These are phyloP conservation scores for Setomelanomma holmii DNA, from an alignment of 2,329 filamentous ascomycete species.

Conservation along the genomic window DNA sequence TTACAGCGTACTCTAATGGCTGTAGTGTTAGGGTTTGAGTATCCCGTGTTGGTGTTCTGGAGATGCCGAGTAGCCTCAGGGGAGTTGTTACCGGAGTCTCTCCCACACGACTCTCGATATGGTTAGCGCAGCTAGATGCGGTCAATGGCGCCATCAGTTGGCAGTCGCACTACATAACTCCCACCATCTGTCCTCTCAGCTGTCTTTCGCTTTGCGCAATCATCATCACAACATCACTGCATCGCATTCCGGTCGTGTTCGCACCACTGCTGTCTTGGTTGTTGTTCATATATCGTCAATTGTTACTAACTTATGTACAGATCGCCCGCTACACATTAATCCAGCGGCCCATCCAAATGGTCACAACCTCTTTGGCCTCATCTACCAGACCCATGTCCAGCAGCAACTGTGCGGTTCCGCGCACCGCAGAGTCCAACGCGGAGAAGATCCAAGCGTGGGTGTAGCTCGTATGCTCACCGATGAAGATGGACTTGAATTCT, in stretches of 20 bases:
- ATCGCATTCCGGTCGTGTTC: too few species aligned
- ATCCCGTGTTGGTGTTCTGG: background rate
- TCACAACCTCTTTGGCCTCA: conserved; percentile 69
- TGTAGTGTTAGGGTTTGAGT: too few species aligned
- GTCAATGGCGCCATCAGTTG: background rate
- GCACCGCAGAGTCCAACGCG: conserved; percentile 71
- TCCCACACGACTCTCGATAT: background rate
- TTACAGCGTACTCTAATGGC: too few species aligned
- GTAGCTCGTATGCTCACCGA: conserved; percentile 71
- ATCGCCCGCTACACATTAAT: conserved; percentile 47
- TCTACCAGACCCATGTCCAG: conserved; percentile 71
- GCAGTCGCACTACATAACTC: background rate
- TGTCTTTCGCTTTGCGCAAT: too few species aligned
- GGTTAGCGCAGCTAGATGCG: background rate
- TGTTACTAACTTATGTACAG: too few species aligned
- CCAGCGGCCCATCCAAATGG: conserved; percentile 75
- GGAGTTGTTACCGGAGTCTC: background rate
- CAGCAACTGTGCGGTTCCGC: conserved; percentile 69
- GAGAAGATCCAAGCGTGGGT: conserved; percentile 76
- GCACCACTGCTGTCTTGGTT: too few species aligned
- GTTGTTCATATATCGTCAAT: too few species aligned
- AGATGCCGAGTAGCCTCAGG: background rate
- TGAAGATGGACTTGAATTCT: conserved; percentile 71
- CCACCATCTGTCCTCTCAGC: background rate
- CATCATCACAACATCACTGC: background rate